Evolutionary conservation across 164 flowering plant genomes (phyloP).

Genomic region (Vitis vinifera): DNA sequence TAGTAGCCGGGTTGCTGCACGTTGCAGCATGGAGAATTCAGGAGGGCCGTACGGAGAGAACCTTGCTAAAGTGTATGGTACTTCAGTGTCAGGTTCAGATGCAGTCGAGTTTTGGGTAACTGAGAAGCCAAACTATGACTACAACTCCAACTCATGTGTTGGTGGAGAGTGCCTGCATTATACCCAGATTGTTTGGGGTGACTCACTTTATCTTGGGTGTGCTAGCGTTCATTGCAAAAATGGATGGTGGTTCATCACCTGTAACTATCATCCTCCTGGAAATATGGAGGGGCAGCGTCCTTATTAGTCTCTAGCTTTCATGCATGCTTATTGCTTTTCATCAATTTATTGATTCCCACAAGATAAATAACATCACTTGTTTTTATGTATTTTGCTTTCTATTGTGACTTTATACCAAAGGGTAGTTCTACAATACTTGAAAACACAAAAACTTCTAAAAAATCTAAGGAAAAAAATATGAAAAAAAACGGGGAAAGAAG

Average conservation of each 20-base stretch:
- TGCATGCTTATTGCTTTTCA: too few relatives aligned
- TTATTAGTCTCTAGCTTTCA: background rate
- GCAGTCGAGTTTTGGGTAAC: slow-evolving; percentile 29
- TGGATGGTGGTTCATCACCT: background rate
- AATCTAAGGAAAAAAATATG: too few relatives aligned
- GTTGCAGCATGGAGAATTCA: slow-evolving; percentile 27
- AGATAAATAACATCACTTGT: too few relatives aligned
- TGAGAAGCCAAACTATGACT: slow-evolving; percentile 29
- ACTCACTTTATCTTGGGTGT: slow-evolving; percentile 33
- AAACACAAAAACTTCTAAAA: too few relatives aligned
- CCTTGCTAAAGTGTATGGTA: slow-evolving; percentile 21
- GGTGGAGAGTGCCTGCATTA: slow-evolving; percentile 45
- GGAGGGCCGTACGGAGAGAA: slow-evolving; percentile 39
- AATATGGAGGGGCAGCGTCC: slow-evolving; percentile 3
- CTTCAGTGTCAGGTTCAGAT: slow-evolving; percentile 10
- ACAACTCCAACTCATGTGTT: slow-evolving; percentile 24
- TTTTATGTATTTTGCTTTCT: too few relatives aligned
- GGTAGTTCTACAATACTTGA: too few relatives aligned
- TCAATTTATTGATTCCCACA: too few relatives aligned
- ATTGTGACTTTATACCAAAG: too few relatives aligned
- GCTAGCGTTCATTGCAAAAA: slow-evolving; percentile 34
- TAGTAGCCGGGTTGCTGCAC: background rate
- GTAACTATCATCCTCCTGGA: slow-evolving; percentile 11
- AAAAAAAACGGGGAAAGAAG: too few relatives aligned
- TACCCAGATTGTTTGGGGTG: slow-evolving; percentile 45